Percentiles rank a stretch among this genome's conserved stretches.
phyloP scores from a whole-genome alignment of 257 asterid genomes.

The Solanum pimpinellifolium region DNA sequence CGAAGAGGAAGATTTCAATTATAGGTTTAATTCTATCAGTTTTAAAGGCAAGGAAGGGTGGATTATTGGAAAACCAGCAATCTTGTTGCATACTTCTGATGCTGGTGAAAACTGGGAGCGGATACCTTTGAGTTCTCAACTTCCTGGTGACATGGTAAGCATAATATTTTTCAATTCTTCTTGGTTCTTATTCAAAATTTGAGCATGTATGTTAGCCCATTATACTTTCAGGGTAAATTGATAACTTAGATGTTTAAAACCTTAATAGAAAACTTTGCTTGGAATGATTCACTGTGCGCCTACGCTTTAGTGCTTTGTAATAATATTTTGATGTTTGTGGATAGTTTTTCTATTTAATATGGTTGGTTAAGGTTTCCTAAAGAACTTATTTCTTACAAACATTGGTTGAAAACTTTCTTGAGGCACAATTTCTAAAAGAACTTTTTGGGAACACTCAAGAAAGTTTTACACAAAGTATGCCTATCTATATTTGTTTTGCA shows the following conservation, averaged over 20 bases:
- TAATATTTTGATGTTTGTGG: background rate
- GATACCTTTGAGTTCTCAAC: conserved; percentile 80
- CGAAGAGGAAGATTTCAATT: conserved; percentile 93
- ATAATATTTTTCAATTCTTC: background rate
- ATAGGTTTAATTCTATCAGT: conserved; percentile 83
- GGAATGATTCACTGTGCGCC: background rate
- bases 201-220: background rate
- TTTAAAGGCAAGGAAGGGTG: conserved; percentile 96
- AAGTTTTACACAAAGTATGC: background rate
- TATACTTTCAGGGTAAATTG: background rate
- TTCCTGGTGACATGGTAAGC: conserved; percentile 90
- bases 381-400: background rate
- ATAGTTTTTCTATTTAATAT: background rate
- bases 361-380: background rate
- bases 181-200: background rate
- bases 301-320: background rate
- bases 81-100: conserved; percentile 74
- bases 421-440: background rate
- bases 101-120: conserved; percentile 82
- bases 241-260: background rate
- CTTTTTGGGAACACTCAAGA: background rate
- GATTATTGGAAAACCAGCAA: conserved; percentile 93
- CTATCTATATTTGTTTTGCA: background rate
- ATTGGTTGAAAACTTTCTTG: background rate
- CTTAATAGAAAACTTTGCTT: background rate